Evolutionary conservation across 2,329 filamentous ascomycete genomes (phyloP).

Genomic region (Fonsecaea nubica): DNA sequence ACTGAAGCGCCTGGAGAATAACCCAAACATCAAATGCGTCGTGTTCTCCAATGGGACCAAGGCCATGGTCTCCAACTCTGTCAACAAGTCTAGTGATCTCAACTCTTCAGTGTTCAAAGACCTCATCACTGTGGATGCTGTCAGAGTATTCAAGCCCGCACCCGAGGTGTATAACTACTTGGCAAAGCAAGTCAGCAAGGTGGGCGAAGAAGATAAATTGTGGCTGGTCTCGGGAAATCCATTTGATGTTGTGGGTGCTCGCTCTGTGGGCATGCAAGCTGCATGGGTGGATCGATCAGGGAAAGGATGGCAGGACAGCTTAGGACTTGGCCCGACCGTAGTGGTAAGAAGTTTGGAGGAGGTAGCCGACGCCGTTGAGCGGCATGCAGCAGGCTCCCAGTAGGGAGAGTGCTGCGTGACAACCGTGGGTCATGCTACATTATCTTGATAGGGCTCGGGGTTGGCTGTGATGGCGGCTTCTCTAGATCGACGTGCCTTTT

Average conservation of each 20-base stretch:
- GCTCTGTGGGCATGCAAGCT: conserved; percentile 65
- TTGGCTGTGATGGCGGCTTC: conserved; percentile 39
- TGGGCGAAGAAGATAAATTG: conserved; percentile 56
- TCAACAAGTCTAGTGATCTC: conserved; percentile 64
- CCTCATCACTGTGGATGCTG: conserved; percentile 67
- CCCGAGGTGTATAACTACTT: conserved; percentile 68
- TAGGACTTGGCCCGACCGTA: conserved; percentile 62
- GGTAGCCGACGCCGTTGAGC: conserved; percentile 54
- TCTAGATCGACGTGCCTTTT: conserved; percentile 59
- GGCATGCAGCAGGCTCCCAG: conserved; percentile 21
- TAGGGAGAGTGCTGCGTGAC: not conserved
- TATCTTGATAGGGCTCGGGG: conserved; percentile 48
- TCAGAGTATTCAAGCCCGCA: conserved; percentile 70
- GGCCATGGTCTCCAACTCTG: conserved; percentile 66
- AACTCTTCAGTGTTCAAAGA: conserved; percentile 58
- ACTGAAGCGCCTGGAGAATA: conserved; percentile 56
- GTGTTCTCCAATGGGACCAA: conserved; percentile 75
- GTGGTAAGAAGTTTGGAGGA: conserved; percentile 64
- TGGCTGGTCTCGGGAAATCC: conserved; percentile 77
- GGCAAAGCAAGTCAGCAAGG: conserved; percentile 57
- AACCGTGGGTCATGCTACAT: conserved; percentile 39
- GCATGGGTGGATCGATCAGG: conserved; percentile 71
- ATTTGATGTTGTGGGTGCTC: conserved; percentile 73
- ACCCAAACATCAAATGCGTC: conserved; percentile 58
- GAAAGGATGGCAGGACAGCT: conserved; percentile 69